Conservation (phyloP, 768 basidiomycete genomes). For the Megacollybia marginata region DNA sequence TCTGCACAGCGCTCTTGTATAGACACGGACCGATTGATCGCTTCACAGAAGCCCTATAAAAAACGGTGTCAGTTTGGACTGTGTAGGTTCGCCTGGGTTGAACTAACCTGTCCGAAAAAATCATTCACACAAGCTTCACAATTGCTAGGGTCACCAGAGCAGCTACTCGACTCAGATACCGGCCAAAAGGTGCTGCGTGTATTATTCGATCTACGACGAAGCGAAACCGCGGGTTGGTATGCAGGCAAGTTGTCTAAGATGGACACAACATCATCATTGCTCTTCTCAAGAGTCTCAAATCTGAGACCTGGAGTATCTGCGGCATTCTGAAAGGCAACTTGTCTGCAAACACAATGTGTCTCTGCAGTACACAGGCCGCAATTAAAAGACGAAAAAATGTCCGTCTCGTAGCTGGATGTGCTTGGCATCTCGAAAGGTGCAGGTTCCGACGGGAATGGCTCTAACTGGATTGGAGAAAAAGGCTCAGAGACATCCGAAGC, state of each 20-base stretch:
- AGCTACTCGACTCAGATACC: conserved; percentile 29
- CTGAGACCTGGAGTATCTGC: conserved; percentile 15
- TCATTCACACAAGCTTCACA: conserved; percentile 83
- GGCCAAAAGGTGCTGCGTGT: conserved; percentile 19
- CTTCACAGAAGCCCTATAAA: conserved; percentile 63
- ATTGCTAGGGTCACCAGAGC: conserved; percentile 83
- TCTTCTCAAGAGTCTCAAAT: conserved; percentile 16
- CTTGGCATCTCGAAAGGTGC: conserved; percentile 22
- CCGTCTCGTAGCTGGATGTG: conserved; percentile 12
- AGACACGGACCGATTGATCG: conserved; percentile 57
- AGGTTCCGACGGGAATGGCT: conserved; percentile 19
- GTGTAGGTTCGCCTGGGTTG: neutral
- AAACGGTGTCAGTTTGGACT: neutral
- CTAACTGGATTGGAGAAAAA: conserved; percentile 26
- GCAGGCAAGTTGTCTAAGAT: conserved; percentile 73
- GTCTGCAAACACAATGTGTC: conserved; percentile 72
- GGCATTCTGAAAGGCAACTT: conserved; percentile 46
- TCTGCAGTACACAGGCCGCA: conserved; percentile 74
- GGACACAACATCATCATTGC: conserved; percentile 27
- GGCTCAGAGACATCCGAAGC: conserved; percentile 30
- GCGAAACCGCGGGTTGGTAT: conserved; percentile 77
- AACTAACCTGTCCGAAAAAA: conserved; percentile 55
- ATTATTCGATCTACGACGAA: conserved; percentile 53
- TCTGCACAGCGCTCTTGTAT: conserved; percentile 43
- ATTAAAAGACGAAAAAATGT: conserved; percentile 39